Base-by-base conservation (phyloP, 805 yeast genomes). In the Spathaspora boniae region DNA sequence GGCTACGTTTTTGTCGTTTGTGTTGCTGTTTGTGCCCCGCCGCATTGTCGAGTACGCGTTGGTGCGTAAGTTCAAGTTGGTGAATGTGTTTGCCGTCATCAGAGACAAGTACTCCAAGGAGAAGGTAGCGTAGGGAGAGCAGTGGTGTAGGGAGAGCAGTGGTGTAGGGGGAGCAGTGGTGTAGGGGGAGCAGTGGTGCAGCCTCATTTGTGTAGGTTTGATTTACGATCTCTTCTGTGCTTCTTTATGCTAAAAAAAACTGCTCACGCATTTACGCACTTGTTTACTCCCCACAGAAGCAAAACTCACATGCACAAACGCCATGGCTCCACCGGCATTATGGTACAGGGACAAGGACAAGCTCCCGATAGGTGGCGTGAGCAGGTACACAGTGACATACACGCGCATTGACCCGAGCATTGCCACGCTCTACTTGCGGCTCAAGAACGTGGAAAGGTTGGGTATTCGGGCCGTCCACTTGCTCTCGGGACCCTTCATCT, bases 11-110 rank as follows among this genome's bases (percentile, higher is more conserved):
- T 46, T 72, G 39, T 51, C 63, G 8, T 57, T 52, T 43, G 43
- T 66, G 3, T 47, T 60, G 24, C 41, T 42, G 9, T 58, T 60
- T 46, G 57, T 65, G 12, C 86, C 85, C 9, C 58, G 72, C 33
- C 68, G 67, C 47, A 23, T 78, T 9, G 43, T 69, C n/a, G 79
- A 74, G 41, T 45, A 41, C 33, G 52, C 48, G 0, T 52, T 78
- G 12, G 48, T 58, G 8, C 54, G 55, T 24, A 70, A 68, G 47
- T 62, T 65, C 47, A 45, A 46, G 29, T 55, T 56, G 44, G 42
- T 21, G 18, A 38, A 22, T 15, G 60, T 58, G 4, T 69, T 40
- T 52, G 54, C 36, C 29, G 43, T 29, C 32, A 41, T 54, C 19
- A 44, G 27, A 23, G 47, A 26, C 34, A 65, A 50, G 46, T 54